These are phyloP conservation scores for Leonotis leonurus DNA, from an alignment of 257 asterid genomes.

Conservation along the genomic window DNA sequence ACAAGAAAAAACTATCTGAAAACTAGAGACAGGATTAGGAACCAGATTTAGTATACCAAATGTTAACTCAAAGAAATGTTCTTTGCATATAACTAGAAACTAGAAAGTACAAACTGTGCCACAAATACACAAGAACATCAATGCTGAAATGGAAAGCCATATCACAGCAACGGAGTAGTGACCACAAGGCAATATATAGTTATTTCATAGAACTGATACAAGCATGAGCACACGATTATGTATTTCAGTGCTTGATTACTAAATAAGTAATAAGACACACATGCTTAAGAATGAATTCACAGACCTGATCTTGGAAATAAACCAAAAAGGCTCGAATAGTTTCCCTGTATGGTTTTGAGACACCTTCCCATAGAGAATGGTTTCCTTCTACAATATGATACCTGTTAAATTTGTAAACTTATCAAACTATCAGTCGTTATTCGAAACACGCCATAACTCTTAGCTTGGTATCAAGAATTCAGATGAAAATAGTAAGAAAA, in stretches of 20 bases:
- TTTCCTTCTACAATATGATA: constrained; percentile 87
- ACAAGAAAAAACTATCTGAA: no score
- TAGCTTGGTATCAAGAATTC: constrained; percentile 3
- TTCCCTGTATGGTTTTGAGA: constrained; percentile 94
- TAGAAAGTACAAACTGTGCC: no score
- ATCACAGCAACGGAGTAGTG: no score
- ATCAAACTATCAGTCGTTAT: constrained; percentile 17
- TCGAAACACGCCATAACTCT: constrained; percentile 5
- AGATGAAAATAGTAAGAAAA: no score
- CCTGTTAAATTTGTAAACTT: constrained; percentile 49
- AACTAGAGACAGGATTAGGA: no score
- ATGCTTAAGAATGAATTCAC: constrained; percentile 4
- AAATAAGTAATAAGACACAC: no score
- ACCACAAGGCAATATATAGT: not conserved
- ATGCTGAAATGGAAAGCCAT: no score
- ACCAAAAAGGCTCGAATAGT: constrained; percentile 96
- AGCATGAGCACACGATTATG: not conserved
- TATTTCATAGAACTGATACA: no score
- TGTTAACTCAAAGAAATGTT: no score
- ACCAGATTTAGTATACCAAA: no score
- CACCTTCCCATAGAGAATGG: constrained; percentile 79
- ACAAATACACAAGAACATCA: not conserved
- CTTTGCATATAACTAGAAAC: no score
- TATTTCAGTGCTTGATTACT: not conserved
- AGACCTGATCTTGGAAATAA: constrained; percentile 93